phyloP scores from a whole-genome alignment of 257 asterid genomes.

The Haberlea rhodopensis region DNA sequence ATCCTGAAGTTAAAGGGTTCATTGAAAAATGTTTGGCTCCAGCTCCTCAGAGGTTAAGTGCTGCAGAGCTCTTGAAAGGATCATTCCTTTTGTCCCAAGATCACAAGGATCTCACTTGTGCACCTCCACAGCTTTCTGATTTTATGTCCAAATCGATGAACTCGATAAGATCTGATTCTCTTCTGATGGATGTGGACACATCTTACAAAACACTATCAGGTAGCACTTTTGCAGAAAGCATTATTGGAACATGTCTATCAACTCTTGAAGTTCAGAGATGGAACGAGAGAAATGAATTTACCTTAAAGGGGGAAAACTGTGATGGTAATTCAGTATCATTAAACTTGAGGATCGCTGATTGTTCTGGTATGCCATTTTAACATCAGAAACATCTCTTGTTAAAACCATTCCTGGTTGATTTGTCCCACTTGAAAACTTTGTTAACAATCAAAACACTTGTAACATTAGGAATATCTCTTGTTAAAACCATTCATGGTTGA shows the following conservation, averaged over 20 bases:
- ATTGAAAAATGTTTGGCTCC: conserved; percentile 71
- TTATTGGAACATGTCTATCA: conserved; percentile 24
- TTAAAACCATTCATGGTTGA: not conserved
- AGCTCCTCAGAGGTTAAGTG: conserved; percentile 52
- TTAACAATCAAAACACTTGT: not conserved
- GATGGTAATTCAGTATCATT: conserved; percentile 45
- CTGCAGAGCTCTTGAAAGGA: conserved; percentile 55
- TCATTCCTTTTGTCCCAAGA: conserved; percentile 42
- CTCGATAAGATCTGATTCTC: conserved; percentile 31
- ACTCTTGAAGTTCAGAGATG: conserved; percentile 33
- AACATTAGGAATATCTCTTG: not conserved
- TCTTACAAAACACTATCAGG: conserved; percentile 28
- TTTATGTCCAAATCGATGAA: conserved; percentile 25
- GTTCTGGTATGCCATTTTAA: conserved; percentile 33
- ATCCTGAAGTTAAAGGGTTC: conserved; percentile 43
- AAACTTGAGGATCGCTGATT: conserved; percentile 43
- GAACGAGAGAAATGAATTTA: conserved; percentile 41
- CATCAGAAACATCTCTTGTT: not conserved
- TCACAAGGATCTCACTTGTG: conserved; percentile 28
- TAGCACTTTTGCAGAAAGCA: conserved; percentile 30
- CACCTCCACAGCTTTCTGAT: conserved; percentile 30
- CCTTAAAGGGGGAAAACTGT: conserved; percentile 41
- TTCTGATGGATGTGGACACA: conserved; percentile 41
- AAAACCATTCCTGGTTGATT: not conserved
- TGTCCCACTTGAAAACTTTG: not conserved